Conservation (phyloP, 2,329 filamentous ascomycete species). For the Sarocladium kiliense region DNA sequence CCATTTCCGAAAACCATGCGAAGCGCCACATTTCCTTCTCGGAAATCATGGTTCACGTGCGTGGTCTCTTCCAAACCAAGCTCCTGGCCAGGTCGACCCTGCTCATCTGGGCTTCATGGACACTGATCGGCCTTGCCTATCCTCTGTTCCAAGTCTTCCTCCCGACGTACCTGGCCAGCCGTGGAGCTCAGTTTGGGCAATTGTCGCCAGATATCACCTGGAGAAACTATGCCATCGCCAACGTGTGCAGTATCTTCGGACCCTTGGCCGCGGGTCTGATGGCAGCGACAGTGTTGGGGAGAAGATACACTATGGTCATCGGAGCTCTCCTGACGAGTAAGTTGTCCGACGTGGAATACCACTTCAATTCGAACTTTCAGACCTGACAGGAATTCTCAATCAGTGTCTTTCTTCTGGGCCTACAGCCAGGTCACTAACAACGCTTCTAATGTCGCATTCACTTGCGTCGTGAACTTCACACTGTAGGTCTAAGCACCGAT, state of each 20-base stretch:
- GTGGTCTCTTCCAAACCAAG: not conserved
- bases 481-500: too few species aligned
- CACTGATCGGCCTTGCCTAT: slow-evolving; percentile 60
- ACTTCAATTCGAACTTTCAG: too few species aligned
- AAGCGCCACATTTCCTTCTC: not conserved
- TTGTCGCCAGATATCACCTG: not conserved
- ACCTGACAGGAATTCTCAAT: too few species aligned
- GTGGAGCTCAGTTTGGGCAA: too few species aligned
- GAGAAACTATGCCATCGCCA: not conserved
- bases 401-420: not conserved
- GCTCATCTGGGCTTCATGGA: slow-evolving; percentile 48
- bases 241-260: not conserved
- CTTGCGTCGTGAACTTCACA: not conserved
- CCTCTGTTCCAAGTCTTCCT: slow-evolving; percentile 67
- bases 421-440: not conserved
- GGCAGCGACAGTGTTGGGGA: not conserved
- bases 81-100: not conserved
- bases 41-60: not conserved
- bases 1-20: not conserved
- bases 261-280: not conserved
- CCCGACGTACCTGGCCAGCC: slow-evolving; percentile 25
- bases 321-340: not conserved
- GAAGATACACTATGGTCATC: not conserved
- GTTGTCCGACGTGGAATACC: too few species aligned
- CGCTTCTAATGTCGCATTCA: not conserved